Base-by-base conservation (phyloP, 1,139 yeast genomes). In the Hemisphaericaspora lyxosophila region DNA sequence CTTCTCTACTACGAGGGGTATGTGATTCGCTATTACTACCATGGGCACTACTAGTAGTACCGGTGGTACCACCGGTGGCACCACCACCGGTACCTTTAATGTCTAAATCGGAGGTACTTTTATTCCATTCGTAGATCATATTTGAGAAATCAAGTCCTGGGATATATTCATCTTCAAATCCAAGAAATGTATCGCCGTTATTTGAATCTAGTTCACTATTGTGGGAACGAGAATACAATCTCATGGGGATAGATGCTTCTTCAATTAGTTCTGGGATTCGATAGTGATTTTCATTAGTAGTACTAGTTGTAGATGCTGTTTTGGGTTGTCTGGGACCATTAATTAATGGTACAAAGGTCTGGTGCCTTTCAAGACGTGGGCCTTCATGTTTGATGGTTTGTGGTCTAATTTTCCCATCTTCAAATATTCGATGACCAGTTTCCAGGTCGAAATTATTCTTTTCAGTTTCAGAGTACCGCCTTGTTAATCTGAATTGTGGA, bases 121-220 rank as follows among this genome's bases (percentile, higher is more conserved):
- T 49, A 40, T 60, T 61, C 77, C 77, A 71, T 37, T 60, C 55
- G 45, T 60, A 61, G 2, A 70, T 51, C 57, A 67, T 60, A 31
- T 70, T 68, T 14, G 71, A 67, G 49, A 77, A 78, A 46, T 75
- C 78, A 30, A 83, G 62, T 19, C 82, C 85, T 0, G 89, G 89
- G 12, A 83, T 73, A 50, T 82, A 83, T 51, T 84, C 90, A 55
- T 83, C 90, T 50, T 80, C 83, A 46, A 82, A 63, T 1, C 85
- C 87, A 16, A 45, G 39, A n/a, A n/a, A n/a, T n/a, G n/a, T n/a
- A 16, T 45, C 50, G 16, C 42, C 43, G 14, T 37, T 44, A 11
- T 35, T 45, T 6, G 26, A 26, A 31, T 49, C 57, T 6, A 52
- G 42, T 26, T 48, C 46, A 30, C 57, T 62, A 39, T 59, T 57